Base-by-base conservation (phyloP, 169 alveolate genomes). In the Eimeria falciformis region DNA sequence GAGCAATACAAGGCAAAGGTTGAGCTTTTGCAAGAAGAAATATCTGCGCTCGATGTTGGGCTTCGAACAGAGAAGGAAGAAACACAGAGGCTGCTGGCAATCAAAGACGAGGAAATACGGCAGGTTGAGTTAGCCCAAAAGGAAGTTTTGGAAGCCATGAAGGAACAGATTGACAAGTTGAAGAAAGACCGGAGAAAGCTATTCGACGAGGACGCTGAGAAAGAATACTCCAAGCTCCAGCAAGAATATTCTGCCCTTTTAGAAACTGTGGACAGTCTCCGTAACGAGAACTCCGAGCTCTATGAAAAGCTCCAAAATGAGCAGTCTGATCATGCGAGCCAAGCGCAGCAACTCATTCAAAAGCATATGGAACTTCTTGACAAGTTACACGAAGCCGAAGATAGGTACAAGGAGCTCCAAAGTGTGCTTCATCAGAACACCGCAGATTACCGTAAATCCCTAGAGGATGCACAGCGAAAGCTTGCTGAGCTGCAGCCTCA, bases 381-480 rank as follows among this genome's bases (percentile, higher is more conserved):
- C 25, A 78, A 50, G 5, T n/a, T 78, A 45, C 46, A 50, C 5
- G 69, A 78, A 37, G 87, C 87, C 9, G 71, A 78, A 21, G 71
- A 78, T 18, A 78, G 47, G 71, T 78, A 78, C 71, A 23, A 9
- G 29, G 47, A 78, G 18, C 69, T 78, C 21, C 65, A 78, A 27
- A 40, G 11, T 21, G 25, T 50, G 27, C 87, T 46, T 40, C 40
- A 78, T 47, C 47, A 46, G 50, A 78, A 50, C 50, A 47, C 58
- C 47, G 29, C 2, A 21, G 71, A 78, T 21, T 78, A 55, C 50
- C 87, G 53, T 25, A 78, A 21, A 46, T 78, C 73, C 21, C 29
- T 78, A 6, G 71, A 78, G 47, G 87, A 78, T 55, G 87, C 87
- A 5, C 87, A 78, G 87, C 87, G 62, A 46, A 66, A 78, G 87